Evolutionary conservation across 257 asterid species (phyloP), one percentile per base, ranked within the genome.

Genomic region (Nicotiana tabacum): DNA sequence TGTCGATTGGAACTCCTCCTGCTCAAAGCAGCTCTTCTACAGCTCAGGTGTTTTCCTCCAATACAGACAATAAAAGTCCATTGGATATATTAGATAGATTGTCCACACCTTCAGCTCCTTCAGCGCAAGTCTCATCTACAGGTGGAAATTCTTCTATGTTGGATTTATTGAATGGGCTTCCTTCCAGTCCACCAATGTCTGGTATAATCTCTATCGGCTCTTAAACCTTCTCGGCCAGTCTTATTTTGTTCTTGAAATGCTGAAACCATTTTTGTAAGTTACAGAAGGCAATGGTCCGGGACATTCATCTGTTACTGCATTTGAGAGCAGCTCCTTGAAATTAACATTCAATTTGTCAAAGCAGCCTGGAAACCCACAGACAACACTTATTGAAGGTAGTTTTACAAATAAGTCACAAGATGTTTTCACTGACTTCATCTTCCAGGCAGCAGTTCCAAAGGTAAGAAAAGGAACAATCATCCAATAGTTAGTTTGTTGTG

Each of bases 361-460:
- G 91, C 92, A 91, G 87, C 92, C 97, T 79, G 96, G 90, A 83
- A 90, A 84, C 81, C 93, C 91, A 37, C 93, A 93, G 89, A 90
- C 86, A 58, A 91, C 98, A n/a, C 12, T 87, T n/a, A 88, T 96
- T 43, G 96, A 96, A 87, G 96, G 98, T 83, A 87, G 87, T 68
- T 93, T 96, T 87, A 66, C 81, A 35, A 96, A 96, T 88, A 94
- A 92, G 84, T 91, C 98, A 12, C 78, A 93, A 82, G 84, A 93
- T 86, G 85, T 83, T 57, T 96, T 85, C 89, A 90, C 95, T 10
- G 92, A 92, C 86, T 96, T 96, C 43, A 86, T 94, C 67, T 96
- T 96, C 90, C 98, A 91, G 95, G 97, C 98, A 39, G 98, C 99
- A 0, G 99, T 96, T 62, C 99, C 99, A 30, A 96, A 94, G 98